Percentiles rank a stretch among this genome's conserved stretches.
Evolutionary conservation across 345 rosid genomes (phyloP).

Genomic region (Passiflora organensis): DNA sequence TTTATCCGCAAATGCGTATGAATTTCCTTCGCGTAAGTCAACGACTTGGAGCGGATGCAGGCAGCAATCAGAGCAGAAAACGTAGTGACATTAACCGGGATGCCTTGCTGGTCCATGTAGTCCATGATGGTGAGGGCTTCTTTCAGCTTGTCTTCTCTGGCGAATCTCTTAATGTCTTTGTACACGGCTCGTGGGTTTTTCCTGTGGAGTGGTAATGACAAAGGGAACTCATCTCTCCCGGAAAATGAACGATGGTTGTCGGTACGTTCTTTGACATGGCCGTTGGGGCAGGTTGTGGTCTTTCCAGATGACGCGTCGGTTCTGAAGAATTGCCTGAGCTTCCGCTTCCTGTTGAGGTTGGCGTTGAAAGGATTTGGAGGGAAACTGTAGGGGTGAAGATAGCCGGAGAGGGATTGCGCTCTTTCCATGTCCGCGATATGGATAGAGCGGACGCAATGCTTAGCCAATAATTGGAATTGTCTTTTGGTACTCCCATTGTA

Average conservation of each 20-base stretch:
- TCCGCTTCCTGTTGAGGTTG: not conserved
- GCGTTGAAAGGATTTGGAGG: not conserved
- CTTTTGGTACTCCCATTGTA: too few relatives aligned
- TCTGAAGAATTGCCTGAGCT: not conserved
- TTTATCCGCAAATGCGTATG: constrained; percentile 59
- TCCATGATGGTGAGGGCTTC: constrained; percentile 61
- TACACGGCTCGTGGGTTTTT: constrained; percentile 53
- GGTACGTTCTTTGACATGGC: not conserved
- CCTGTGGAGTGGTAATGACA: constrained; percentile 27
- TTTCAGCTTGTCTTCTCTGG: constrained; percentile 54
- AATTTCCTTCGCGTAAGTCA: constrained; percentile 49
- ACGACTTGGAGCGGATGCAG: constrained; percentile 55
- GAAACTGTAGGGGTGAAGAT: not conserved
- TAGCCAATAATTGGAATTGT: too few relatives aligned
- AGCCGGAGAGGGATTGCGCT: not conserved
- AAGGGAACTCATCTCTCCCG: not conserved
- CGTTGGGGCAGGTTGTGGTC: not conserved
- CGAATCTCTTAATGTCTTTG: constrained; percentile 57
- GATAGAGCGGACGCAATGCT: too few relatives aligned
- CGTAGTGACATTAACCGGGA: constrained; percentile 64
- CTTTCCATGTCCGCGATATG: too few relatives aligned
- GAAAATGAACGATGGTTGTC: not conserved
- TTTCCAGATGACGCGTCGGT: not conserved
- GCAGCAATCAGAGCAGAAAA: constrained; percentile 71
- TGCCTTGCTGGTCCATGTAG: constrained; percentile 61